Conservation (phyloP, 2,329 filamentous ascomycete genomes). For the Botrytis pseudocinerea region DNA sequence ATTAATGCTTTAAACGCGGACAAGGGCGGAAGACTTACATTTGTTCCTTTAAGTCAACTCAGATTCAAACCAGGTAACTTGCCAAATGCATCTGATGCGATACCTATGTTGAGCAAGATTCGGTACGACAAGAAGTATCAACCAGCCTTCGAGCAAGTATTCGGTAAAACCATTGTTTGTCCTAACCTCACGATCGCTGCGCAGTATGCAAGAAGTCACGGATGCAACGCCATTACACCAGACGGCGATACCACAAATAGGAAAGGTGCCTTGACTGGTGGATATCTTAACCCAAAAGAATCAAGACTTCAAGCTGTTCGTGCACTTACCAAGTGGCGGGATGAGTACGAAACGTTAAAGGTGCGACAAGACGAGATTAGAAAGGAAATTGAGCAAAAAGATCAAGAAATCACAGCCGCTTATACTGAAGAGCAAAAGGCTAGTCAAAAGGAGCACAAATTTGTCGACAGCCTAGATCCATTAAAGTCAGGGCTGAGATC, state of each 20-base stretch:
- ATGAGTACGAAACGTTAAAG: slow-evolving; percentile 69
- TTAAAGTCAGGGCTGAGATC: slow-evolving; percentile 73
- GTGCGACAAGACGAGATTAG: slow-evolving; percentile 66
- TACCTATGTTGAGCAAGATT: slow-evolving; percentile 83
- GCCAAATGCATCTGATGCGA: slow-evolving; percentile 81
- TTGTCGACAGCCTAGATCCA: slow-evolving; percentile 80
- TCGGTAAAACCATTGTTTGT: slow-evolving; percentile 92
- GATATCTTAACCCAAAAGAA: slow-evolving; percentile 82
- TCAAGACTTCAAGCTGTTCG: slow-evolving; percentile 87
- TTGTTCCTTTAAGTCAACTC: slow-evolving; percentile 87
- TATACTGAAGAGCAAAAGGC: slow-evolving; percentile 80
- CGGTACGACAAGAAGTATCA: slow-evolving; percentile 76
- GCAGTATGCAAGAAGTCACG: slow-evolving; percentile 89
- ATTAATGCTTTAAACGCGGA: slow-evolving; percentile 77
- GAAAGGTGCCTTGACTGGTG: slow-evolving; percentile 91
- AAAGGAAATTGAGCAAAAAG: slow-evolving; percentile 71
- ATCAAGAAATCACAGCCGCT: slow-evolving; percentile 87
- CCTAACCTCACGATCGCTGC: slow-evolving; percentile 83
- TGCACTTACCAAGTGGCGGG: slow-evolving; percentile 70
- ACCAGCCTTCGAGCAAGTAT: slow-evolving; percentile 89
- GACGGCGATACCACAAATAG: slow-evolving; percentile 95
- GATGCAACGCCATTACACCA: slow-evolving; percentile 88
- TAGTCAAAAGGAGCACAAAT: slow-evolving; percentile 73
- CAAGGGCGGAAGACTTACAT: slow-evolving; percentile 84
- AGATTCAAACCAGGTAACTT: slow-evolving; percentile 71